Evolutionary conservation across 495 filamentous ascomycete species (phyloP).

Genomic region (Ramalina intermedia): DNA sequence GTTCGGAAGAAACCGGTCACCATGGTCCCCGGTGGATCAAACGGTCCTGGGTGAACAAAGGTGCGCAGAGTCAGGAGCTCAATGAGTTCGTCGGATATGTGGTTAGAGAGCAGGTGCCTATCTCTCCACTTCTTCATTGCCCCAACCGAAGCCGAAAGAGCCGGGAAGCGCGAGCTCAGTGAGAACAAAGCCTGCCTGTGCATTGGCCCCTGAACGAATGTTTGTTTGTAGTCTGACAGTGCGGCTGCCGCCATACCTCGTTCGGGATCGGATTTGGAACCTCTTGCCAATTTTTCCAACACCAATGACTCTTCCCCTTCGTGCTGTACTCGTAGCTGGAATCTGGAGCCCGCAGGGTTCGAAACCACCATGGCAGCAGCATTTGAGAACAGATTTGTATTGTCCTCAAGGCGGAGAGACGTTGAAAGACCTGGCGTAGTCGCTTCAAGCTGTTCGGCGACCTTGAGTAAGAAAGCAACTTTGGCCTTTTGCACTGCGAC

Average conservation of each 20-base stretch:
- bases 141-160: constrained; percentile 74
- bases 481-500: constrained; percentile 86
- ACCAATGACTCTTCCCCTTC: constrained; percentile 76
- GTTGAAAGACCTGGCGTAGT: constrained; percentile 35
- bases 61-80: constrained; percentile 62
- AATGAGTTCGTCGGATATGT: constrained; percentile 66
- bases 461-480: constrained; percentile 74
- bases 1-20: constrained; percentile 72
- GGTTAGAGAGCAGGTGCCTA: constrained; percentile 59
- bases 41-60: constrained; percentile 76
- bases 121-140: constrained; percentile 83
- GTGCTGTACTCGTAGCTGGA: constrained; percentile 45
- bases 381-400: constrained; percentile 50
- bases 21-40: constrained; percentile 61
- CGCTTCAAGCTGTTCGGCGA: constrained; percentile 52
- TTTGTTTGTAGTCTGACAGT: constrained; percentile 54
- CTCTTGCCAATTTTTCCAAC: constrained; percentile 63
- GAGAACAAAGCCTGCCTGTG: constrained; percentile 68
- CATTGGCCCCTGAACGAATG: constrained; percentile 56
- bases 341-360: constrained; percentile 50
- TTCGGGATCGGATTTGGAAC: constrained; percentile 39
- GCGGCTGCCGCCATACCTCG: constrained; percentile 53
- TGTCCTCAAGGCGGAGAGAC: constrained; percentile 69
- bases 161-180: constrained; percentile 64
- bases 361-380: constrained; percentile 69